A percentile compares a stretch with the other conserved stretches of the same genome.
phyloP scores from a whole-genome alignment of 345 rosid species.

The Carallia pectinifolia region DNA sequence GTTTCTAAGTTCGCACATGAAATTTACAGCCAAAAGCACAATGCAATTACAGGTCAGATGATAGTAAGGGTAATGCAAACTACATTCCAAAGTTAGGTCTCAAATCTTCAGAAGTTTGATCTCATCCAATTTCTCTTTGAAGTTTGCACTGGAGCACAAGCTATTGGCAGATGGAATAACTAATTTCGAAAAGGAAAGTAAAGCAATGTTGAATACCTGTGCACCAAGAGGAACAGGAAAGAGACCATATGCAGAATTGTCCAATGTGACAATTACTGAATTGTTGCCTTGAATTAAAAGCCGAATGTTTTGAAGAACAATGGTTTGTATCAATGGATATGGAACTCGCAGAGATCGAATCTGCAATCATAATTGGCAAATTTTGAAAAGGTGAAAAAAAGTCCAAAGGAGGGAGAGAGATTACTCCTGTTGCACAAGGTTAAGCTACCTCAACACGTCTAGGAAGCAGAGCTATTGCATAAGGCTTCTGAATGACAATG shows the following conservation, averaged over 20 bases:
- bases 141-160: conserved; percentile 10
- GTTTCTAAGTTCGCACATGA: conserved; percentile 10
- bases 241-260: conserved; percentile 73
- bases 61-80: conserved; percentile 2
- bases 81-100: neutral
- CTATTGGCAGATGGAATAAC: neutral
- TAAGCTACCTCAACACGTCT: conserved; percentile 85
- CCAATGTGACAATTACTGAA: conserved; percentile 69
- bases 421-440: neutral
- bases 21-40: conserved; percentile 11
- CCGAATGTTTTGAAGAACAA: conserved; percentile 76
- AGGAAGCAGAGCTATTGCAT: conserved; percentile 79
- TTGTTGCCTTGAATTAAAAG: conserved; percentile 70
- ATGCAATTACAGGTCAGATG: conserved; percentile 5
- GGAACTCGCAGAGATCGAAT: conserved; percentile 95
- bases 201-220: conserved; percentile 58
- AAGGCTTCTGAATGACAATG: conserved; percentile 81
- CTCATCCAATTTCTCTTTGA: neutral
- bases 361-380: conserved; percentile 39
- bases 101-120: conserved; percentile 1
- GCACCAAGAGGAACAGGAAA: conserved; percentile 98
- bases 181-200: neutral
- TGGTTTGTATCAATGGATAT: conserved; percentile 83
- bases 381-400: conserved; percentile 17
- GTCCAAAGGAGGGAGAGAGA: conserved; percentile 6